Evolutionary conservation across 306 rosid species (phyloP), one percentile per base, ranked within the genome.

Genomic region (Quercus ilex): DNA sequence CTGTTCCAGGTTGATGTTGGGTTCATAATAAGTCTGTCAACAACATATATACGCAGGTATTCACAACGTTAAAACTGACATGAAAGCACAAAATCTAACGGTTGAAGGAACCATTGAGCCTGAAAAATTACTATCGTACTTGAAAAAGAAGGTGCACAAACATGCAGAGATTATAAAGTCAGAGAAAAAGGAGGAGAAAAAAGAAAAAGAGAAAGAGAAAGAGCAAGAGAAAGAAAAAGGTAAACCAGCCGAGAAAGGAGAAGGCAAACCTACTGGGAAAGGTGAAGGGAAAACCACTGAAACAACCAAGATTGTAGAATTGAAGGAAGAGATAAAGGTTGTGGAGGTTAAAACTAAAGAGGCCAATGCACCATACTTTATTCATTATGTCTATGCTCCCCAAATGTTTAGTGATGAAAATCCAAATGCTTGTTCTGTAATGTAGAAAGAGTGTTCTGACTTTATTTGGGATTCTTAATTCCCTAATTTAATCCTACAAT

Each of bases 361-460:
- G 2, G 33, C 38, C 3, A 81, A 84, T 59, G 84, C 85, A 73
- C 95, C 97, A 60, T 92, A 91, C 77, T 86, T 92, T 38, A 86
- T 94, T 81, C 98, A 91, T 86, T 92, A 92, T 73, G 88, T 84
- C 30, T 84, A 86, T 84, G 97, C 93, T 56, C 98, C 97, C 6
- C 92, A 86, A 13, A n/a, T 68, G 7, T 88, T 92, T 30, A 94
- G 97, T 7, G 97, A 94, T 84, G 98, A 90, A 82, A 94, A 94
- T 82, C 97, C 98, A 52, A 92, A 94, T 83, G 88, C 98, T 8
- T 94, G 97, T 79, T 64, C 19, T 49, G 74, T 92, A 69, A 59
- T 75, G 68, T 91, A 83, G 74, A 6, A 43, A 18, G 4, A 68
- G 4, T 68, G 19, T 12, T 28, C n/a, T 19, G 35, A 5, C n/a